phyloP scores from a whole-genome alignment of 352 stramenopile genomes.

The Globisporangium heterothallicum region DNA sequence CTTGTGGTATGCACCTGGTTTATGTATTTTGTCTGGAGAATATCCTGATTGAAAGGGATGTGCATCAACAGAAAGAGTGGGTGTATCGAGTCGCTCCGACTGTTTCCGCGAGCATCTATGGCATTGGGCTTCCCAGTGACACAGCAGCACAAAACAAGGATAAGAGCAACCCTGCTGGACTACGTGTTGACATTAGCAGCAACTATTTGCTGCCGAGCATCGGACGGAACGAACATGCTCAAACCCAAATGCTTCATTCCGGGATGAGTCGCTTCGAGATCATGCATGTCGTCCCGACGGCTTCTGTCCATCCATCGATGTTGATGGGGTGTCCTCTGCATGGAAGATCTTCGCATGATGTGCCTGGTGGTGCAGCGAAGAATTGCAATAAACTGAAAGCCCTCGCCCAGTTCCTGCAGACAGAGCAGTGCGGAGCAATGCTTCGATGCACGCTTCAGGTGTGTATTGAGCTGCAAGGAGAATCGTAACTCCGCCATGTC shows the following conservation, averaged over 20 bases:
- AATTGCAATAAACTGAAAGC: conserved; percentile 13
- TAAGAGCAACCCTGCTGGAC: background rate
- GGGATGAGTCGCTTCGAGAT: conserved; percentile 17
- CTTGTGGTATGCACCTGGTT: conserved; percentile 24
- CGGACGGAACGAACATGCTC: conserved; percentile 5
- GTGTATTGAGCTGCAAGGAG: background rate
- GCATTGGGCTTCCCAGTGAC: background rate
- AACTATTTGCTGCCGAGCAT: conserved; percentile 17
- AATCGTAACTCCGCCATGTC: background rate
- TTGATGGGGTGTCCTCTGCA: conserved; percentile 36
- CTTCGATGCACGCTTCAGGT: conserved; percentile 13
- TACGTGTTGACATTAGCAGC: conserved; percentile 17
- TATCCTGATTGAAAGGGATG: conserved; percentile 1
- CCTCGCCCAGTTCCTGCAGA: conserved; percentile 13
- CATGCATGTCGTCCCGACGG: conserved; percentile 27
- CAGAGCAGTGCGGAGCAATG: conserved; percentile 12
- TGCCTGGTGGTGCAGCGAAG: background rate
- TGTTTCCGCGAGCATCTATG: conserved; percentile 4
- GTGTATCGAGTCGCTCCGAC: conserved; percentile 13
- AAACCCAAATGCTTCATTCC: conserved; percentile 16
- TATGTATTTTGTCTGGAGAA: background rate
- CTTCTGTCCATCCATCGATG: conserved; percentile 28
- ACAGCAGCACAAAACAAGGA: background rate
- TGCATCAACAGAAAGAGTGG: conserved; percentile 37
- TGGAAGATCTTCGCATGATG: conserved; percentile 1